Percentiles rank a stretch among this genome's conserved stretches.
phyloP scores from a whole-genome alignment of 768 basidiomycete genomes.

The Leccinum uliginosum region DNA sequence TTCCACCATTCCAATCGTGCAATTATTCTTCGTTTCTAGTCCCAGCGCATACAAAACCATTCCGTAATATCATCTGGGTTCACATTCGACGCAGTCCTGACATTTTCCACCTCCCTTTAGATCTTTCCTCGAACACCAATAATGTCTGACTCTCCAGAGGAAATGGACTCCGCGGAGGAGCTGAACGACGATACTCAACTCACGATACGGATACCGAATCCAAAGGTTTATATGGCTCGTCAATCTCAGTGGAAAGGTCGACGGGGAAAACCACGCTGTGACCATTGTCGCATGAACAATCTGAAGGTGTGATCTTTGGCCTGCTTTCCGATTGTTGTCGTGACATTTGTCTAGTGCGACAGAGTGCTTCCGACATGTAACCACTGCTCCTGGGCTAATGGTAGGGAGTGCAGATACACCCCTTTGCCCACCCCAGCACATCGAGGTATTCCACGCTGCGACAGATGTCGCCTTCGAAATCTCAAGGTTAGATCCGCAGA shows the following conservation, averaged over 20 bases:
- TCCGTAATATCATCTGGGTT: slow-evolving; percentile 5
- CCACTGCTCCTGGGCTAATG: slow-evolving; percentile 62
- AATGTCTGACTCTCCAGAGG: slow-evolving; percentile 37
- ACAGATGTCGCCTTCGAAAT: slow-evolving; percentile 63
- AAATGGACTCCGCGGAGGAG: slow-evolving; percentile 37
- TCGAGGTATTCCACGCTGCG: slow-evolving; percentile 69
- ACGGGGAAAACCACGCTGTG: slow-evolving; percentile 70
- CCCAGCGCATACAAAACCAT: neutral
- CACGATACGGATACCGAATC: slow-evolving; percentile 64
- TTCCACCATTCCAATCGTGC: slow-evolving; percentile 4
- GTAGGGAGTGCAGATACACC: slow-evolving; percentile 67
- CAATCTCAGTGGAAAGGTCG: slow-evolving; percentile 74
- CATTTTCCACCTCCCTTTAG: slow-evolving; percentile 17
- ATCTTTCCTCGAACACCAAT: slow-evolving; percentile 9
- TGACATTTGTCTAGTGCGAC: slow-evolving; percentile 49
- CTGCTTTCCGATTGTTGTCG: slow-evolving; percentile 3
- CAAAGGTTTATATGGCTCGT: slow-evolving; percentile 61
- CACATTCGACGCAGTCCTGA: slow-evolving; percentile 1
- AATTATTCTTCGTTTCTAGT: slow-evolving; percentile 9
- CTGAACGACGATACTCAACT: slow-evolving; percentile 48
- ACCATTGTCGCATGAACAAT: slow-evolving; percentile 68
- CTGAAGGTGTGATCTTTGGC: slow-evolving; percentile 50
- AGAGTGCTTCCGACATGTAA: slow-evolving; percentile 68
- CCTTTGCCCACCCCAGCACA: slow-evolving; percentile 73
- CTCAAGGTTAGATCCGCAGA: slow-evolving; percentile 47